Evolutionary conservation across 805 yeast species (phyloP).

Genomic region (Candida multigemmis): DNA sequence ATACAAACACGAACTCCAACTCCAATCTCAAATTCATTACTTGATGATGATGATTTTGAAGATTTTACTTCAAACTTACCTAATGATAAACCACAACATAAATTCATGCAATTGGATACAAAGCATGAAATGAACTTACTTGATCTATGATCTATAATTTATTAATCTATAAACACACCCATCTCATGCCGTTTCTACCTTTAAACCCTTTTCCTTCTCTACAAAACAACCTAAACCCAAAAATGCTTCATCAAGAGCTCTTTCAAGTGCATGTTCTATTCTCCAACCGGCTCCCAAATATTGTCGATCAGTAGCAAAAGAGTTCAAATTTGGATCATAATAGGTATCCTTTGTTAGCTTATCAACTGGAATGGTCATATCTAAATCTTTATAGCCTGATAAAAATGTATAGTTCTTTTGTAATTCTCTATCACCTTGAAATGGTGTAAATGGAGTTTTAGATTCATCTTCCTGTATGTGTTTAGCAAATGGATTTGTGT

Average conservation of each 20-base stretch:
- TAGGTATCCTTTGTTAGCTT: slow-evolving; percentile 35
- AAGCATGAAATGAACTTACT: not conserved
- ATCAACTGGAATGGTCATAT: slow-evolving; percentile 6
- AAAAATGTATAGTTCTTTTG: slow-evolving; percentile 41
- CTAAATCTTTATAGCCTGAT: slow-evolving; percentile 15
- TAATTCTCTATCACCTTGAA: slow-evolving; percentile 75
- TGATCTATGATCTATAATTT: too few relatives aligned
- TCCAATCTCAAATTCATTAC: too few relatives aligned
- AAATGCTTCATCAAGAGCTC: slow-evolving; percentile 82
- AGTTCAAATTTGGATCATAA: slow-evolving; percentile 38
- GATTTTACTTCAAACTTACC: slow-evolving; percentile 9
- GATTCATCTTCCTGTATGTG: slow-evolving; percentile 11
- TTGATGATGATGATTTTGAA: slow-evolving; percentile 11
- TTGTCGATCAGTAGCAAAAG: slow-evolving; percentile 47
- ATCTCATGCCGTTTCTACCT: too few relatives aligned
- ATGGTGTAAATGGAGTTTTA: slow-evolving; percentile 78
- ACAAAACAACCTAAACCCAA: slow-evolving; percentile 81
- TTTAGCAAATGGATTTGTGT: slow-evolving; percentile 15
- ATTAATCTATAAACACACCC: too few relatives aligned
- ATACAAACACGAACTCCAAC: not conserved
- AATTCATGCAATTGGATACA: slow-evolving; percentile 4
- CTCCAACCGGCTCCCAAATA: slow-evolving; percentile 84
- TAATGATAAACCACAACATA: slow-evolving; percentile 3
- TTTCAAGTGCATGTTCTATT: slow-evolving; percentile 56
- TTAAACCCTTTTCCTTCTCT: slow-evolving; percentile 26